These are phyloP conservation scores for Coemansia sp. DNA, from an alignment of 192 early-diverging fungal genomes.

Conservation along the genomic window DNA sequence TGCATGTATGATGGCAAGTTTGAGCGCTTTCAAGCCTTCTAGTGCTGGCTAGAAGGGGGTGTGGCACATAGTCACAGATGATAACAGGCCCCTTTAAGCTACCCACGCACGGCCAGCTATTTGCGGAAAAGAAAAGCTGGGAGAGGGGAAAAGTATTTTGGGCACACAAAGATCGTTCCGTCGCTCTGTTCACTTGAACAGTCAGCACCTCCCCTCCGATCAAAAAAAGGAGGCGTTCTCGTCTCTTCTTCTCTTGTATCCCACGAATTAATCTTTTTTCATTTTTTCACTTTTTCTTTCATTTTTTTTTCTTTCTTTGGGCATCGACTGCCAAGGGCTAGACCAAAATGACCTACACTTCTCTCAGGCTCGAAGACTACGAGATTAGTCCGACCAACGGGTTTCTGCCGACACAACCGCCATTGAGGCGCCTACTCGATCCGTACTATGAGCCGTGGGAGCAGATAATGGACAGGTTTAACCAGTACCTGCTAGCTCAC, in stretches of 20 bases:
- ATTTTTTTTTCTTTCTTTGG: not conserved
- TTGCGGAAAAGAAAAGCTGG: too few relatives aligned
- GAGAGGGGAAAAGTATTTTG: not conserved
- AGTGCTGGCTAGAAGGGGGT: not conserved
- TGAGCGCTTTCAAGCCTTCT: not conserved
- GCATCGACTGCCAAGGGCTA: not conserved
- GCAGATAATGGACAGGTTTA: slow-evolving; percentile 70
- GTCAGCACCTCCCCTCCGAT: too few relatives aligned
- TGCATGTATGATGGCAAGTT: not conserved
- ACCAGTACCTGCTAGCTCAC: slow-evolving; percentile 69
- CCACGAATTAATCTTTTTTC: not conserved
- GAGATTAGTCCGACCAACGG: slow-evolving; percentile 81
- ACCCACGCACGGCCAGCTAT: too few relatives aligned
- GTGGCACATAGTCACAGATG: too few relatives aligned
- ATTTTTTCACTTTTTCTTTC: not conserved
- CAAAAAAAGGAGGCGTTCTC: not conserved
- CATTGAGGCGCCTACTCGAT: slow-evolving; percentile 69
- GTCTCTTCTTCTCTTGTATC: not conserved
- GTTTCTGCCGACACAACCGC: slow-evolving; percentile 79
- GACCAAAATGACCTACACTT: slow-evolving; percentile 13
- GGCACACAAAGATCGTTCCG: not conserved
- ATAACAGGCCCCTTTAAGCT: too few relatives aligned
- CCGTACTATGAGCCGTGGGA: slow-evolving; percentile 90
- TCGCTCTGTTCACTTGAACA: too few relatives aligned
- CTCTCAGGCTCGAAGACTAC: slow-evolving; percentile 66